A percentile compares a stretch with the other conserved stretches of the same genome.
These are phyloP conservation scores for Prinsepia uniflora DNA, from an alignment of 306 rosid species.

Conservation along the genomic window DNA sequence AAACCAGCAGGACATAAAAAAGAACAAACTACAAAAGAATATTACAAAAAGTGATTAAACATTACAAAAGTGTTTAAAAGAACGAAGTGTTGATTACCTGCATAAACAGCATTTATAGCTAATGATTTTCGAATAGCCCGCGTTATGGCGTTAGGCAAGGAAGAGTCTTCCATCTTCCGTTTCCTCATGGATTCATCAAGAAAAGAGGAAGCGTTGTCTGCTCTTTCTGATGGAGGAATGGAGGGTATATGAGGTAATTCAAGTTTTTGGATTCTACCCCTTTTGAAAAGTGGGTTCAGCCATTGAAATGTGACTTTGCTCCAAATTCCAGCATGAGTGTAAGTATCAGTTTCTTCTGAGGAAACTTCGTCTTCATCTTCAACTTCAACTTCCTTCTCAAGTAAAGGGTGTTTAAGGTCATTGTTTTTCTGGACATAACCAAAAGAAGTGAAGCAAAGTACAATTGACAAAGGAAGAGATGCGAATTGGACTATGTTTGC, in stretches of 20 bases:
- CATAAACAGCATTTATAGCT: slow-evolving; percentile 64
- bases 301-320: slow-evolving; percentile 65
- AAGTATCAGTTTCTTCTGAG: slow-evolving; percentile 22
- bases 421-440: slow-evolving; percentile 29
- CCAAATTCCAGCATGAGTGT: slow-evolving; percentile 53
- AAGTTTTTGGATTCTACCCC: slow-evolving; percentile 57
- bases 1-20: background rate
- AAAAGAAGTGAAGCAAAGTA: slow-evolving; percentile 47
- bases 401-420: slow-evolving; percentile 41
- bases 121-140: slow-evolving; percentile 50
- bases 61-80: background rate
- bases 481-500: slow-evolving; percentile 41
- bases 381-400: slow-evolving; percentile 37
- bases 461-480: slow-evolving; percentile 47
- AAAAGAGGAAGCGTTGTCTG: slow-evolving; percentile 48
- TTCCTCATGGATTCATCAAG: slow-evolving; percentile 58
- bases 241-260: slow-evolving; percentile 60
- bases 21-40: background rate
- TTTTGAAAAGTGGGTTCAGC: slow-evolving; percentile 70
- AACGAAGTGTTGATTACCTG: slow-evolving; percentile 41
- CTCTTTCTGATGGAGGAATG: slow-evolving; percentile 65
- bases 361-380: slow-evolving; percentile 8
- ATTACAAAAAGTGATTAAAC: background rate
- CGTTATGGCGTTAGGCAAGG: slow-evolving; percentile 54
- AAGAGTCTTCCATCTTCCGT: slow-evolving; percentile 50